Percentiles rank a stretch among this genome's conserved stretches.
phyloP scores from a whole-genome alignment of 495 filamentous ascomycete species.

The Lentithecium fluviatile region DNA sequence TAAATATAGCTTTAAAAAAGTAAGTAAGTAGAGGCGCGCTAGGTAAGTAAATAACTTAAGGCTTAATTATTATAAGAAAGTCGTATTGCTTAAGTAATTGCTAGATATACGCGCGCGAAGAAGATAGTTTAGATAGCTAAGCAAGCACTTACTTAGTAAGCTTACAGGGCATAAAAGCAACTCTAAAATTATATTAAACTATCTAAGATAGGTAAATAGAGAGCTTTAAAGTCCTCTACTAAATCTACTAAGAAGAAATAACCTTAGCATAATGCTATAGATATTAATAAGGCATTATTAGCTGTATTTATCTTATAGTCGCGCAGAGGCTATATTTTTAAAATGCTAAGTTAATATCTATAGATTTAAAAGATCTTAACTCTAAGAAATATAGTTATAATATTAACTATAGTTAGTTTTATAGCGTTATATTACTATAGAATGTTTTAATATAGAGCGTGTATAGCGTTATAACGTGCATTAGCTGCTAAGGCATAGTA shows the following conservation, averaged over 20 bases:
- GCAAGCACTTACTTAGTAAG: not conserved
- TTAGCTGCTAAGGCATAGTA: too few species aligned
- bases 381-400: not conserved
- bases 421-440: not conserved
- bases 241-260: not conserved
- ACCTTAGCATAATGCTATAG: not conserved
- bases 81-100: not conserved
- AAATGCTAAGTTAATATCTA: not conserved
- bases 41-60: not conserved
- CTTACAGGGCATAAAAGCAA: not conserved
- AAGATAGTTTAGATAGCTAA: not conserved
- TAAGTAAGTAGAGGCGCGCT: not conserved
- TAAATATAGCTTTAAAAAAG: slow-evolving; percentile 8
- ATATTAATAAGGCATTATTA: not conserved
- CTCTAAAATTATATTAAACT: not conserved
- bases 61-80: not conserved
- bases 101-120: not conserved
- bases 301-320: not conserved
- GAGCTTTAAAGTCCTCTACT: not conserved
- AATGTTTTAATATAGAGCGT: too few species aligned
- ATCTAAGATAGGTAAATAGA: not conserved
- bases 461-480: too few species aligned
- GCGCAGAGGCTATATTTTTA: not conserved
- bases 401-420: not conserved
- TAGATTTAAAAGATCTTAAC: not conserved